These are phyloP conservation scores for Alternaria conjuncta DNA, from an alignment of 2,329 filamentous ascomycete species.

Conservation along the genomic window DNA sequence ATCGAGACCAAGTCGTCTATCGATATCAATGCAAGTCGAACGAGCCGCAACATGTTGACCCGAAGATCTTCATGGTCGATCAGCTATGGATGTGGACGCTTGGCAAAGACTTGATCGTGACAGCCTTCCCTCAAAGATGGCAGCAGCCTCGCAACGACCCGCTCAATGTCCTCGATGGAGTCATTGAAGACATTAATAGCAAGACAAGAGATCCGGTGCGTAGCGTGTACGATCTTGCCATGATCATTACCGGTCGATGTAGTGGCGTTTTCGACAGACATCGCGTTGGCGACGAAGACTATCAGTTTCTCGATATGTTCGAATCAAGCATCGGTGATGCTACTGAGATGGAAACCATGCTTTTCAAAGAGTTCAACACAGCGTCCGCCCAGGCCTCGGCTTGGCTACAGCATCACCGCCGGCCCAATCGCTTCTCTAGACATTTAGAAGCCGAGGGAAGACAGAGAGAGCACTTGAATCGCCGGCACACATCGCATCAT, in stretches of 20 bases:
- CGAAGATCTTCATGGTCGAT: conserved; percentile 72
- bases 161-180: conserved; percentile 66
- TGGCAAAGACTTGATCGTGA: conserved; percentile 64
- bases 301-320: conserved; percentile 72
- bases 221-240: conserved; percentile 68
- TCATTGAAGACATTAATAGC: conserved; percentile 70
- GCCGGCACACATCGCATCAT: conserved; percentile 34
- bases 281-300: conserved; percentile 63
- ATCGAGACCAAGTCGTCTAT: conserved; percentile 69
- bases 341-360: conserved; percentile 59
- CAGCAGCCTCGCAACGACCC: conserved; percentile 67
- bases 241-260: conserved; percentile 66
- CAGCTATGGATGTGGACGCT: conserved; percentile 72
- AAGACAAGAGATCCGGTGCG: conserved; percentile 66
- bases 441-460: conserved; percentile 45
- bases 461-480: conserved; percentile 40
- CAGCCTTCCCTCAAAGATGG: conserved; percentile 65
- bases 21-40: conserved; percentile 58
- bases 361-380: conserved; percentile 66
- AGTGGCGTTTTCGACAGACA: conserved; percentile 67
- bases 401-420: conserved; percentile 61
- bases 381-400: conserved; percentile 64
- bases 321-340: conserved; percentile 65
- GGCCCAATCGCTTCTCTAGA: conserved; percentile 45
- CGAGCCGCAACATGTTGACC: conserved; percentile 50